phyloP scores from a whole-genome alignment of 106 monocot species.

The Vanilla planifolia region DNA sequence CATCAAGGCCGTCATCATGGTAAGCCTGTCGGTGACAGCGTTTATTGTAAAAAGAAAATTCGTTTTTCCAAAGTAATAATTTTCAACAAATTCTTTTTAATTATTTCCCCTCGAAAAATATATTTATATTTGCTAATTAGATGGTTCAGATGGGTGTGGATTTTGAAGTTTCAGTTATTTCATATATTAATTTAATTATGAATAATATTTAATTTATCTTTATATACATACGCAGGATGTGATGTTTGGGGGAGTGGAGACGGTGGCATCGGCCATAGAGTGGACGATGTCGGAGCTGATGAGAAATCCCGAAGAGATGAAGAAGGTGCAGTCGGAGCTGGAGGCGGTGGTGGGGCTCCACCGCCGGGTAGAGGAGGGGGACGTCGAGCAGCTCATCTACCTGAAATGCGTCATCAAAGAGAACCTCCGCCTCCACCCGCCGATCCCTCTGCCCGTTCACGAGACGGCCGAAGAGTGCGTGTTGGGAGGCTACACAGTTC shows the following conservation, averaged over 20 bases:
- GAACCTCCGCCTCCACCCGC: slow-evolving; percentile 56
- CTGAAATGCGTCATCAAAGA: slow-evolving; percentile 46
- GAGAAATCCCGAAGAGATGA: slow-evolving; percentile 26
- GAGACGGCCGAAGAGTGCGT: slow-evolving; percentile 36
- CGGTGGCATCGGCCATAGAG: slow-evolving; percentile 61
- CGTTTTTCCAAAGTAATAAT: background rate
- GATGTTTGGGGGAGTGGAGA: slow-evolving; percentile 66
- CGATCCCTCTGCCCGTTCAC: slow-evolving; percentile 51
- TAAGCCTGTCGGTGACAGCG: no score
- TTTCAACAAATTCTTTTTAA: background rate
- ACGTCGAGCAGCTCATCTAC: slow-evolving; percentile 41
- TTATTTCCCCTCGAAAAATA: background rate
- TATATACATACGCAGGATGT: slow-evolving; percentile 30
- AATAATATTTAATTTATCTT: no score
- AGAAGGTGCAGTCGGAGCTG: slow-evolving; percentile 36
- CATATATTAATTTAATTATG: no score
- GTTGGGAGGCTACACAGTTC: slow-evolving; percentile 28
- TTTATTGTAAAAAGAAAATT: no score
- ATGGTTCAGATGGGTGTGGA: background rate
- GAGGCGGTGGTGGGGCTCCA: slow-evolving; percentile 30
- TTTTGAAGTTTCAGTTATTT: no score
- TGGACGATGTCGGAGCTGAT: slow-evolving; percentile 69
- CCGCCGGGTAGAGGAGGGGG: slow-evolving; percentile 34
- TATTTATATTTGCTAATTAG: background rate
- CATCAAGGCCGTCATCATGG: slow-evolving; percentile 69